Evolutionary conservation across 2,329 filamentous ascomycete genomes (phyloP), one percentile per base, ranked within the genome.

Genomic region (Apiospora saccharicola): DNA sequence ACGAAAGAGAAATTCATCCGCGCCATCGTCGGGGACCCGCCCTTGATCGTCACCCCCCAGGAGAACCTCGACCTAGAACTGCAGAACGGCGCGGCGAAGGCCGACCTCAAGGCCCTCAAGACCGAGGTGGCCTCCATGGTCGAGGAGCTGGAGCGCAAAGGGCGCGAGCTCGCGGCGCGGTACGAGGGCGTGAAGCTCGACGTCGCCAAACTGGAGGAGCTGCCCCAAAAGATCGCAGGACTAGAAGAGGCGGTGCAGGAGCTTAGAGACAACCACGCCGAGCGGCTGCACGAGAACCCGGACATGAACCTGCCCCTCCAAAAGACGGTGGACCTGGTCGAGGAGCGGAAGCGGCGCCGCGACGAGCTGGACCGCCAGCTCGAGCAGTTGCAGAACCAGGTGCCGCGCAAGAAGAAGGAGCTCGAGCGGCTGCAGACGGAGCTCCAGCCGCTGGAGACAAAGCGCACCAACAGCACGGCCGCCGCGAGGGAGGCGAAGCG

Each of bases 1-100:
- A 98, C 96, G 64, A 99, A 98, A 84, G 96, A 99, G 82, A 97
- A 98, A 79, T 98, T 98, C 82, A 92, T 99, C 71, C 94, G 95
- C 76, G 92, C 94, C 75, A 97, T 98, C 77, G 94, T 97, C 22
- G 94, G 94, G 75, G 94, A 98, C 75, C 94, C 95, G 68, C 96
- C 96, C 0, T 87, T 95, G 22, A 92, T 98, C 67, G 93, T 97
- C 72, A 92, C 92, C 53, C 90, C 92, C 61, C 89, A 91, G 77
- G 95, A 98, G 79, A 98, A 98, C 80, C 85, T 92, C 68, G 91
- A 92, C 72, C 84, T 97, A 34, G 94, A 96, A 80, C 86, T 83
- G 76, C 86, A 88, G 72, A 91, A 94, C 73, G 85, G 94, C 22
- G 87, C 86, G 4, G 89, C 90, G 72, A 98, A 98, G 81, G 90